Evolutionary conservation across 1,284 basidiomycete species (phyloP), one percentile per base, ranked within the genome.

Genomic region (Marasmius tenuissimus): DNA sequence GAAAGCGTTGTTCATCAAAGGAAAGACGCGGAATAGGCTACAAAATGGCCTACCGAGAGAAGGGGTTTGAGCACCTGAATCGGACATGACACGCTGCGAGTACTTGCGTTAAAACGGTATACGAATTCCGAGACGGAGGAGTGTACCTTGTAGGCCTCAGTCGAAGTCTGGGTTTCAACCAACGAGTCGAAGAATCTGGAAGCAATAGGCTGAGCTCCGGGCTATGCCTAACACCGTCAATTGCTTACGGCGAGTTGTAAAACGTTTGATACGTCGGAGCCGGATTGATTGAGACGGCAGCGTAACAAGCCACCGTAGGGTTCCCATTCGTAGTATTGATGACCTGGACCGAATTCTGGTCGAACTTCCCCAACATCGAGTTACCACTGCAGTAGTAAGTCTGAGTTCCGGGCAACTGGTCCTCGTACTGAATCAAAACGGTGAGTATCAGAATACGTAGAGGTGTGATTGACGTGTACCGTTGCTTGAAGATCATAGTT

Each of bases 301-400:
- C 54, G 22, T 14, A 51, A 38, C 60, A 61, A 35, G 60, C 20
- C 1, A 45, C 60, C 16, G 38, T 54, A 4, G 27, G 27, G 34
- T 37, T 53, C 7, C 34, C 39, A 27, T 57, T 42, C n/a, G 40
- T 42, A 42, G 40, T 42, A n/a, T 42, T 42, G 48, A 58, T 35
- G n/a, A 61, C 60, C 37, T 61, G 60, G 6, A 27, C 27, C 5
- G 56, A 18, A 20, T 11, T 47, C 20, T 20, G 40, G 56, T 34
- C 40, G 45, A 61, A 57, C 14, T 39, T 40, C 7, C 52, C 52
- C 10, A 54, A 56, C 56, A 50, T 55, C 11, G 40, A 39, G 38
- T 61, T 61, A 20, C 60, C 60, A n/a, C 37, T 18, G 47, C 60
- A 61, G 47, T 58, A 61, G 48, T 61, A 61, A 27, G 38, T 39